phyloP scores from a whole-genome alignment of 805 yeast species.

The Myxozyma lipomycoides region DNA sequence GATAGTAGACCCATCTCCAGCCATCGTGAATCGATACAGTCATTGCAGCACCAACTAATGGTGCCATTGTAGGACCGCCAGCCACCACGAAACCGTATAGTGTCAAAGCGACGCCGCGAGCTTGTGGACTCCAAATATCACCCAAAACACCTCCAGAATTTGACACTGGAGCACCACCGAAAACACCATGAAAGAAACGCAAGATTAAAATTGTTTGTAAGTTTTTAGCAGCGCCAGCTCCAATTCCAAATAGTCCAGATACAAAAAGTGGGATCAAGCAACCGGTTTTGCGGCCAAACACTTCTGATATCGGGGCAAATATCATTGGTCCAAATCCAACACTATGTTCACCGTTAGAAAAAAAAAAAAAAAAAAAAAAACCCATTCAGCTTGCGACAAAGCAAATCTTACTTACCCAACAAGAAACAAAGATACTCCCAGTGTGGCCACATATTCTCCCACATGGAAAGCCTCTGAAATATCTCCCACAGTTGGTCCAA shows the following conservation, averaged over 20 bases:
- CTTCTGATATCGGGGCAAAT: conserved; percentile 75
- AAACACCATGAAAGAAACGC: conserved; percentile 69
- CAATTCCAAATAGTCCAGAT: conserved; percentile 29
- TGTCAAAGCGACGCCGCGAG: conserved; percentile 52
- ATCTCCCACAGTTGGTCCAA: conserved; percentile 15
- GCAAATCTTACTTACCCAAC: conserved; percentile 54
- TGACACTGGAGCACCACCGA: conserved; percentile 78
- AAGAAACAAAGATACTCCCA: conserved; percentile 41
- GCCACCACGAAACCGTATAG: conserved; percentile 49
- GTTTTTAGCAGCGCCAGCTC: conserved; percentile 44
- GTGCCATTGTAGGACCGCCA: conserved; percentile 44
- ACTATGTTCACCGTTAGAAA: neutral
- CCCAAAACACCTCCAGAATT: conserved; percentile 80
- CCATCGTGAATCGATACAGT: conserved; percentile 53
- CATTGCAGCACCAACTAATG: conserved; percentile 59
- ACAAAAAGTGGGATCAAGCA: conserved; percentile 47
- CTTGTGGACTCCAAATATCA: conserved; percentile 50
- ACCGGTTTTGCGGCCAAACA: conserved; percentile 65
- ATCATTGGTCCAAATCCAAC: conserved; percentile 78
- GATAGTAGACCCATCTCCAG: conserved; percentile 81
- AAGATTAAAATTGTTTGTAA: conserved; percentile 57
- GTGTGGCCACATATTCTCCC: conserved; percentile 16
- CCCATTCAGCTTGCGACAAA: too few relatives aligned
- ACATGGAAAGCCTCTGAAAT: conserved; percentile 12
- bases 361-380: neutral